Conservation (phyloP, 2,329 filamentous ascomycete genomes). For the Aspergillus spinulosporus region DNA sequence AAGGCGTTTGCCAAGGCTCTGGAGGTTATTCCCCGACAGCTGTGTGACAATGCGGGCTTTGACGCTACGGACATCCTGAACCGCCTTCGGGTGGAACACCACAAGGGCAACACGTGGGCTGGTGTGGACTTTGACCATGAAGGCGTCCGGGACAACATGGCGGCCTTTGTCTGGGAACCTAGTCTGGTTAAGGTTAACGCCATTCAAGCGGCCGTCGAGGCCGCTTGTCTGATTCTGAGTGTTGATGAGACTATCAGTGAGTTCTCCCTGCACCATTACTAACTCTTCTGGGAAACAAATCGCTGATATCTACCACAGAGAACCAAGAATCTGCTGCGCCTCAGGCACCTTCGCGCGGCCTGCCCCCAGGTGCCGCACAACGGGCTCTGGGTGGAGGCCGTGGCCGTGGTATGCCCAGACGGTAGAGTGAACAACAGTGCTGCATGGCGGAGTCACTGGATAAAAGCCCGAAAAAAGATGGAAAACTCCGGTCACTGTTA, state of each 20-base stretch:
- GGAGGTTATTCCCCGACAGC: slow-evolving; percentile 91
- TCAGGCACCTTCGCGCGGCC: slow-evolving; percentile 72
- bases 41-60: slow-evolving; percentile 98
- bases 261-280: slow-evolving; percentile 24
- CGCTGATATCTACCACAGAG: slow-evolving; percentile 44
- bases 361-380: slow-evolving; percentile 83
- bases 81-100: slow-evolving; percentile 91
- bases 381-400: slow-evolving; percentile 81
- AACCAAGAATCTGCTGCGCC: slow-evolving; percentile 91
- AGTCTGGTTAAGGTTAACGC: slow-evolving; percentile 96
- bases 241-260: slow-evolving; percentile 96
- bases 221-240: slow-evolving; percentile 88
- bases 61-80: slow-evolving; percentile 98
- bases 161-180: slow-evolving; percentile 96
- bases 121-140: slow-evolving; percentile 94
- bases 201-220: slow-evolving; percentile 92
- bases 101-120: slow-evolving; percentile 88
- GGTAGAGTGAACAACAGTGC: slow-evolving; percentile 22
- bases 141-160: slow-evolving; percentile 91
- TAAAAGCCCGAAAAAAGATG: slow-evolving; percentile 7
- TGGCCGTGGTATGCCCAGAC: slow-evolving; percentile 78
- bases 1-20: slow-evolving; percentile 97
- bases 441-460: not conserved
- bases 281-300: not conserved
- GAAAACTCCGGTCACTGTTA: slow-evolving; percentile 14